Percentiles rank a stretch among this genome's conserved stretches.
These are phyloP conservation scores for Mycena citricolor DNA, from an alignment of 1,284 basidiomycete species.

Conservation along the genomic window DNA sequence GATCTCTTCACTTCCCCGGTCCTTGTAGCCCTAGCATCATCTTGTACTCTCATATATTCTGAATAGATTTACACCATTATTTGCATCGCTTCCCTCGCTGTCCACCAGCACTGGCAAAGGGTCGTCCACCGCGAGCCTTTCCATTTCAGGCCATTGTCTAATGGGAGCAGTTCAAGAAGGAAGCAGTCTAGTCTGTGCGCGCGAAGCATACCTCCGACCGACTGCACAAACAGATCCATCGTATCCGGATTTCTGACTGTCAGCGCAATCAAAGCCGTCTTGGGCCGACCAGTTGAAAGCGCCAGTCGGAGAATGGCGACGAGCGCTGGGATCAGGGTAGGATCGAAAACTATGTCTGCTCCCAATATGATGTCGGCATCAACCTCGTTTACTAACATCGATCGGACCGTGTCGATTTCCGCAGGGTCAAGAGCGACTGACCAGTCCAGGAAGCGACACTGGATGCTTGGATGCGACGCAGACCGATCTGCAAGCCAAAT, in stretches of 20 bases:
- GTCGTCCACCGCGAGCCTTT: too few relatives aligned
- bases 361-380: constrained; percentile 61
- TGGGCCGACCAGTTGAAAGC: constrained; percentile 31
- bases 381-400: constrained; percentile 40
- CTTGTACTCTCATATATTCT: constrained; percentile 11
- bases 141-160: too few relatives aligned
- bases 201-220: constrained; percentile 36
- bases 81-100: constrained; percentile 11
- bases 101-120: constrained; percentile 19
- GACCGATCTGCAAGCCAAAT: constrained; percentile 45
- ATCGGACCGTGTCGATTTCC: constrained; percentile 24
- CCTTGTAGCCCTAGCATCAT: neutral
- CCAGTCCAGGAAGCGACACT: constrained; percentile 61
- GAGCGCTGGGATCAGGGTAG: constrained; percentile 57
- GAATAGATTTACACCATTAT: constrained; percentile 21
- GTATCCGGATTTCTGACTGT: constrained; percentile 53
- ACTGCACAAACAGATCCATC: constrained; percentile 37
- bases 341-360: constrained; percentile 78
- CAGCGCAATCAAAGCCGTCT: constrained; percentile 54
- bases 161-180: too few relatives aligned
- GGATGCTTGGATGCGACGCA: constrained; percentile 44
- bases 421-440: constrained; percentile 46
- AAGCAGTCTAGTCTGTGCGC: neutral
- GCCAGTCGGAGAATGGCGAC: constrained; percentile 50
- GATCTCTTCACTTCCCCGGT: neutral